These are phyloP conservation scores for Lactarius sanguifluus DNA, from an alignment of 768 basidiomycete species.

Conservation along the genomic window DNA sequence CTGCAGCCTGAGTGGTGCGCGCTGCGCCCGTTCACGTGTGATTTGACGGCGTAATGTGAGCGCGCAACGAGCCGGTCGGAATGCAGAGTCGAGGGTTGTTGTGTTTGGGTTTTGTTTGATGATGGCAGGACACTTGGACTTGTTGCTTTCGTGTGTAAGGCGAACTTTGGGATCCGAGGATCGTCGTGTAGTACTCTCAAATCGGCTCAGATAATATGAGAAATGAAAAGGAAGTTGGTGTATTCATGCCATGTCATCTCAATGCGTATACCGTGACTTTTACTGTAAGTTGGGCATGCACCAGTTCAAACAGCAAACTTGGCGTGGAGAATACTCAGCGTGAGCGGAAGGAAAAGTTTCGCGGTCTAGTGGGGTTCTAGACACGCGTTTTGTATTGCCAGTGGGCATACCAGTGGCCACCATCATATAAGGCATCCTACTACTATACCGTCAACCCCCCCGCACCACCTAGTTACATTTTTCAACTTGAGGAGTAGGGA, in stretches of 20 bases:
- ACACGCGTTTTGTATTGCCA: too few species aligned
- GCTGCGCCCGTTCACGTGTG: constrained; percentile 33
- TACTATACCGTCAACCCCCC: too few species aligned
- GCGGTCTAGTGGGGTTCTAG: too few species aligned
- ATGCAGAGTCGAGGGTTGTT: too few species aligned
- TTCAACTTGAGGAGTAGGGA: too few species aligned
- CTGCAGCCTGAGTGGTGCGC: constrained; percentile 47
- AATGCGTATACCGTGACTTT: neutral
- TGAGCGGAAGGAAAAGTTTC: too few species aligned
- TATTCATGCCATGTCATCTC: neutral
- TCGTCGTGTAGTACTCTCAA: neutral
- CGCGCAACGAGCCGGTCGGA: neutral
- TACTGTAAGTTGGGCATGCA: neutral
- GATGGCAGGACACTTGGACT: neutral
- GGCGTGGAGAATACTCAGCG: neutral
- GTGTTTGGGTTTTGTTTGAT: neutral
- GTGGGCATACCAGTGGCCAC: too few species aligned
- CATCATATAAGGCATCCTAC: too few species aligned
- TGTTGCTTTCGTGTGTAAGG: neutral
- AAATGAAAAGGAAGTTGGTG: neutral
- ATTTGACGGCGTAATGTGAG: neutral
- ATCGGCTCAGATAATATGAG: neutral
- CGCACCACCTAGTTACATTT: too few species aligned
- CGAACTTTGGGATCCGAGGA: neutral
- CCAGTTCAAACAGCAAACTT: neutral